These are phyloP conservation scores for Syzygium syzygioides DNA, from an alignment of 441 rosid genomes.

Conservation along the genomic window DNA sequence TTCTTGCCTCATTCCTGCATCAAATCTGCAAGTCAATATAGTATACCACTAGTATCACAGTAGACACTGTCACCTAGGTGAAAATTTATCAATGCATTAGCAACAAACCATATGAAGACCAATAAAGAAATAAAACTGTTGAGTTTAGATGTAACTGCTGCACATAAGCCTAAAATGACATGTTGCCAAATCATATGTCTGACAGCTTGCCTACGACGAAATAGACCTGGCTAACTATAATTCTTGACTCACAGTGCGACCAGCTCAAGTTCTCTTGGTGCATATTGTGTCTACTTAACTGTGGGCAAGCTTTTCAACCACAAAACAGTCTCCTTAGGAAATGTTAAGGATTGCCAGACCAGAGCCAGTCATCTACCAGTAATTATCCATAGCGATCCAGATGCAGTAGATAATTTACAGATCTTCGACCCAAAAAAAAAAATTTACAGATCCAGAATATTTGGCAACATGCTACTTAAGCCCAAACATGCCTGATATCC, in stretches of 20 bases:
- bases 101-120: neutral
- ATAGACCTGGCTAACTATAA: neutral
- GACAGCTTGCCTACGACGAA: neutral
- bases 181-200: neutral
- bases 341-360: neutral
- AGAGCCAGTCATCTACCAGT: neutral
- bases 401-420: neutral
- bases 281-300: neutral
- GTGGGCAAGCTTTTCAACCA: neutral
- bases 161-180: neutral
- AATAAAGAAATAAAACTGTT: neutral
- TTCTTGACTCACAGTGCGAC: neutral
- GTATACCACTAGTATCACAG: neutral
- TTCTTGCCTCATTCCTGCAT: slow-evolving; percentile 47
- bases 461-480: neutral
- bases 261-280: neutral
- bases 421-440: no score
- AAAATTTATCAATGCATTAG: neutral
- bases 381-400: neutral
- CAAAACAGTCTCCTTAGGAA: neutral
- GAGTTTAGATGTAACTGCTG: neutral
- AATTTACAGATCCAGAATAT: neutral
- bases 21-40: neutral
- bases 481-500: neutral
- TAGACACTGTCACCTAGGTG: neutral